Percentiles rank a stretch among this genome's conserved stretches.
phyloP scores from a whole-genome alignment of 2,329 filamentous ascomycete species.

The Aspergillus sp. region DNA sequence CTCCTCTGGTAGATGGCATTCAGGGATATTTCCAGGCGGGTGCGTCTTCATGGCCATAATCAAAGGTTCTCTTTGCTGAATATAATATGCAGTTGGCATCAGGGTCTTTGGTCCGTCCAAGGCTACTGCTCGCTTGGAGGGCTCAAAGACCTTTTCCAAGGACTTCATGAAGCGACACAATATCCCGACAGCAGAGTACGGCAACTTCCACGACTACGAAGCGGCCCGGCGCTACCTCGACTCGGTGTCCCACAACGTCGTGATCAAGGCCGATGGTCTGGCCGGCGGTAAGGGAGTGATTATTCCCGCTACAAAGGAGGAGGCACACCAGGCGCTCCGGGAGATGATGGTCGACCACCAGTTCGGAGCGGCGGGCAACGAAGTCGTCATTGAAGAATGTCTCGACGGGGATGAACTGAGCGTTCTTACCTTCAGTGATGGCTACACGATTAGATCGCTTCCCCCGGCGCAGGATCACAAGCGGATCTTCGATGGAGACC shows the following conservation, averaged over 20 bases:
- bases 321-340: constrained; percentile 71
- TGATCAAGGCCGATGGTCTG: constrained; percentile 89
- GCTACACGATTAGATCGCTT: constrained; percentile 70
- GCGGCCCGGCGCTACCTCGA: constrained; percentile 67
- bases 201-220: constrained; percentile 75
- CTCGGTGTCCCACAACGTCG: constrained; percentile 60
- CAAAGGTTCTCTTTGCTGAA: not conserved
- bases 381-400: constrained; percentile 94
- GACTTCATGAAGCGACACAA: constrained; percentile 90
- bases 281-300: constrained; percentile 95
- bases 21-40: constrained; percentile 67
- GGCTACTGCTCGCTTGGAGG: constrained; percentile 81
- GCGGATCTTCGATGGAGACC: constrained; percentile 81
- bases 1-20: constrained; percentile 85
- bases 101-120: constrained; percentile 78
- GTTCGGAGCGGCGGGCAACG: constrained; percentile 77
- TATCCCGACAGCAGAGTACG: constrained; percentile 85
- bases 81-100: constrained; percentile 53
- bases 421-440: constrained; percentile 85
- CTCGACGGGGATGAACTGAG: constrained; percentile 86
- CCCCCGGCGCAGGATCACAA: constrained; percentile 97
- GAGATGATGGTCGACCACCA: constrained; percentile 85
- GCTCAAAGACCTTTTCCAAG: constrained; percentile 94
- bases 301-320: constrained; percentile 70
- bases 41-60: constrained; percentile 15